A percentile compares a stretch with the other conserved stretches of the same genome.
Conservation (phyloP, 2,329 filamentous ascomycete genomes). For the Fusarium sp. region DNA sequence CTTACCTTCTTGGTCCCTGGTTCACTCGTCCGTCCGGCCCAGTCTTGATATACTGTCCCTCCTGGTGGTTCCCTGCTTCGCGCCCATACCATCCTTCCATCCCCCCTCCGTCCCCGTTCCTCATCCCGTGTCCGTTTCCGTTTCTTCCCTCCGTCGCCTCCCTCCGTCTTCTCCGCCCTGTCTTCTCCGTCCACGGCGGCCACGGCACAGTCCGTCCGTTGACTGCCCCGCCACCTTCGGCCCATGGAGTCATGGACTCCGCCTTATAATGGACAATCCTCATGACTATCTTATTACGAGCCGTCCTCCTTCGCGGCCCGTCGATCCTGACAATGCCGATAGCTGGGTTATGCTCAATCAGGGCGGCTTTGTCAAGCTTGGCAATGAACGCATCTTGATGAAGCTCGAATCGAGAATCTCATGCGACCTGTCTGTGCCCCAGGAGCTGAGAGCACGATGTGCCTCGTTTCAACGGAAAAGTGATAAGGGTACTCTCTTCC, state of each 20-base stretch:
- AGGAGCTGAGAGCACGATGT: constrained; percentile 70
- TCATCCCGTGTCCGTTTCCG: constrained; percentile 26
- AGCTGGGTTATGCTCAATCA: constrained; percentile 94
- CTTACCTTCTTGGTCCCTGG: constrained; percentile 34
- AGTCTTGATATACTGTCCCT: constrained; percentile 29
- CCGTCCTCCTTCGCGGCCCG: constrained; percentile 52
- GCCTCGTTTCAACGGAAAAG: constrained; percentile 78
- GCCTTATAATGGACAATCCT: constrained; percentile 58
- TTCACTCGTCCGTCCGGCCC: constrained; percentile 20
- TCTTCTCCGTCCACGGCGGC: constrained; percentile 41
- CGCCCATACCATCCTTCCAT: constrained; percentile 14
- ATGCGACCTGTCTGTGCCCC: constrained; percentile 79
- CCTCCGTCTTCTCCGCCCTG: constrained; percentile 38
- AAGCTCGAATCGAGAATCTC: constrained; percentile 84
- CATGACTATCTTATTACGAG: constrained; percentile 58
- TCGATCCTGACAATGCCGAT: constrained; percentile 67
- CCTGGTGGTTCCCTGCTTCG: constrained; percentile 19
- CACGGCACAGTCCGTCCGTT: constrained; percentile 46
- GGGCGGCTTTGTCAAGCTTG: constrained; percentile 84
- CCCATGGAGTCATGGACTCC: constrained; percentile 54
- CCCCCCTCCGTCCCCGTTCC: constrained; percentile 11
- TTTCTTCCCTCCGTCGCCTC: constrained; percentile 35
- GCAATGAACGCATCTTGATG: constrained; percentile 85
- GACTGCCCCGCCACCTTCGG: constrained; percentile 48
- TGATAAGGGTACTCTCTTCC: constrained; percentile 79